Percentiles rank a stretch among this genome's conserved stretches.
Evolutionary conservation across 2,329 filamentous ascomycete species (phyloP).

Genomic region (Rugonectria rugulosa): DNA sequence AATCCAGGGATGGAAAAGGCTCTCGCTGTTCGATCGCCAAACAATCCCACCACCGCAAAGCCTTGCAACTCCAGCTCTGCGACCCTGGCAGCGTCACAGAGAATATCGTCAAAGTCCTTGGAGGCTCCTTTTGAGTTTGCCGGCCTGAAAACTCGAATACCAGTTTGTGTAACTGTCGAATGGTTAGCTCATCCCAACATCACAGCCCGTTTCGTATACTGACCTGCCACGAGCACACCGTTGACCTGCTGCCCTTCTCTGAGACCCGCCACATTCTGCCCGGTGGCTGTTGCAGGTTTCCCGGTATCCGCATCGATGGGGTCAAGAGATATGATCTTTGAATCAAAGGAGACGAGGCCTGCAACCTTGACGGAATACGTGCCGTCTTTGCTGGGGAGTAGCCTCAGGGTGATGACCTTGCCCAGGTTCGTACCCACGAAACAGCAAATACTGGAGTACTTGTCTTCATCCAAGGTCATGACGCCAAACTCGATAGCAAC

Average conservation of each 20-base stretch:
- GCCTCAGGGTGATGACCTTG: slow-evolving; percentile 87
- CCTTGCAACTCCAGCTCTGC: slow-evolving; percentile 78
- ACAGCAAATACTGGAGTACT: slow-evolving; percentile 92
- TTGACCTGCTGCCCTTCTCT: slow-evolving; percentile 78
- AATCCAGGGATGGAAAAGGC: slow-evolving; percentile 88
- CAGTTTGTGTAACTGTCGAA: slow-evolving; percentile 67
- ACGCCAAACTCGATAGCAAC: slow-evolving; percentile 90
- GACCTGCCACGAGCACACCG: slow-evolving; percentile 80
- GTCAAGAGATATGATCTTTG: slow-evolving; percentile 75
- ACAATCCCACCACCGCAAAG: slow-evolving; percentile 81
- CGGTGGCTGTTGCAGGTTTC: slow-evolving; percentile 77
- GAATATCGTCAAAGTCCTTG: slow-evolving; percentile 82
- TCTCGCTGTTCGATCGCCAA: slow-evolving; percentile 80
- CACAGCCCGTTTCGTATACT: slow-evolving; percentile 42
- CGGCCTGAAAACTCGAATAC: slow-evolving; percentile 88
- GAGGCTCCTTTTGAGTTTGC: slow-evolving; percentile 88
- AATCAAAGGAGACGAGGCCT: slow-evolving; percentile 73
- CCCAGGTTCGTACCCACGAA: slow-evolving; percentile 90
- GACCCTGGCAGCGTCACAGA: slow-evolving; percentile 84
- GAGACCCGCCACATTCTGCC: slow-evolving; percentile 76
- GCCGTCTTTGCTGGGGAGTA: slow-evolving; percentile 76
- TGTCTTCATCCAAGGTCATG: slow-evolving; percentile 91
- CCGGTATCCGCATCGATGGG: slow-evolving; percentile 84
- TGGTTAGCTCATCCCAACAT: slow-evolving; percentile 35
- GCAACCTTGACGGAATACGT: slow-evolving; percentile 74